These are phyloP conservation scores for Solanum chilense DNA, from an alignment of 257 asterid genomes.

Conservation along the genomic window DNA sequence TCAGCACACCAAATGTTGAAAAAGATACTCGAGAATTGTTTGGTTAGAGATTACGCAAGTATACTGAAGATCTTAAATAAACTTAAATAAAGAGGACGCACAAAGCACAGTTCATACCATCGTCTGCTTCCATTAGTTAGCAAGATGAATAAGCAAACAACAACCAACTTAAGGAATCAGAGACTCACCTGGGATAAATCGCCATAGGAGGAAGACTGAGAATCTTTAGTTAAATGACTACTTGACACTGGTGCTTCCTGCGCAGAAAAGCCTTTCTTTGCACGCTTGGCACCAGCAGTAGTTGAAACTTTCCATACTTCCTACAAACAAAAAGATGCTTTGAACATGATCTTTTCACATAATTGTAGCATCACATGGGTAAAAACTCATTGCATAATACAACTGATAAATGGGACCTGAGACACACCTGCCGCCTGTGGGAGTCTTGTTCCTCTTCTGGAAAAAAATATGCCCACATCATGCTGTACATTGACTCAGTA, in stretches of 20 bases:
- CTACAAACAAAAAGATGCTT: slow-evolving; percentile 28
- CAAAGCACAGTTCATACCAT: neutral
- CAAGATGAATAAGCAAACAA: neutral
- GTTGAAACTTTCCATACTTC: slow-evolving; percentile 97
- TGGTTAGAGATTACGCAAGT: neutral
- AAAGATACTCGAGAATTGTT: neutral
- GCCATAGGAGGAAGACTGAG: slow-evolving; percentile 24
- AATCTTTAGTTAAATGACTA: slow-evolving; percentile 46
- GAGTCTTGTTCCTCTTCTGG: slow-evolving; percentile 99
- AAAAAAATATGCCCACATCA: slow-evolving; percentile 98
- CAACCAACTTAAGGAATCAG: neutral
- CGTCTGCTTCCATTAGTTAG: neutral
- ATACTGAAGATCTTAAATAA: neutral
- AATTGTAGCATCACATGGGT: neutral
- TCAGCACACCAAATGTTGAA: neutral
- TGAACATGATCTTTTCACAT: neutral
- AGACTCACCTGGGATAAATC: slow-evolving; percentile 80
- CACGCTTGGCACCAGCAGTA: slow-evolving; percentile 84
- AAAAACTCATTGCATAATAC: neutral
- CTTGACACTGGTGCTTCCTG: slow-evolving; percentile 42
- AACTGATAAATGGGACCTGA: slow-evolving; percentile 5
- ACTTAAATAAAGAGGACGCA: neutral
- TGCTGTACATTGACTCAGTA: slow-evolving; percentile 82
- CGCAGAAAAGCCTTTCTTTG: slow-evolving; percentile 55
- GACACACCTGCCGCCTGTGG: slow-evolving; percentile 88